phyloP scores from a whole-genome alignment of 257 asterid genomes.

The Forsythia suspensa region DNA sequence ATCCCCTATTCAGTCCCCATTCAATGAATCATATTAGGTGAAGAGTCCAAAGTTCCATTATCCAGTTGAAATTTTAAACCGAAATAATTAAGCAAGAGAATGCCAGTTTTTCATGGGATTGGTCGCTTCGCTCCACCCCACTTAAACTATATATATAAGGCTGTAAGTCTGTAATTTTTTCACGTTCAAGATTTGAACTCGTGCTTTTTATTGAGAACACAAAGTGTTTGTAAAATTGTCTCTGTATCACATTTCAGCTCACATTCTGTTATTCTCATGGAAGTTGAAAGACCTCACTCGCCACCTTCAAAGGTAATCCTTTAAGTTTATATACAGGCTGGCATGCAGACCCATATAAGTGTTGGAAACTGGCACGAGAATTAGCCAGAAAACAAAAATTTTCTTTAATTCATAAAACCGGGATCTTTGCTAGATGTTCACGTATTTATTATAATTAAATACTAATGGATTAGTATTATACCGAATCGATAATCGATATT shows the following conservation, averaged over 20 bases:
- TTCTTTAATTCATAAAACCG: too few species aligned
- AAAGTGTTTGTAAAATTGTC: constrained; percentile 21
- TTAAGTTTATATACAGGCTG: not conserved
- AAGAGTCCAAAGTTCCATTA: constrained; percentile 33
- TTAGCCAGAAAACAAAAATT: too few species aligned
- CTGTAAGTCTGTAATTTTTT: not conserved
- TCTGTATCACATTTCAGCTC: not conserved
- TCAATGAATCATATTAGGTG: constrained; percentile 29
- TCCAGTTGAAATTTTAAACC: constrained; percentile 23
- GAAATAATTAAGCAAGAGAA: constrained; percentile 8
- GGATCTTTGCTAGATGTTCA: too few species aligned
- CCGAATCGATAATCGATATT: too few species aligned
- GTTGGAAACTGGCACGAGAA: too few species aligned
- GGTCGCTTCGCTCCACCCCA: constrained; percentile 11
- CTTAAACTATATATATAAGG: not conserved
- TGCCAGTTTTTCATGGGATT: constrained; percentile 10
- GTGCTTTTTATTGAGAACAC: constrained; percentile 12
- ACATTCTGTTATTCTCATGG: constrained; percentile 24
- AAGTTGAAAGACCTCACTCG: constrained; percentile 23
- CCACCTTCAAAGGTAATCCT: constrained; percentile 25
- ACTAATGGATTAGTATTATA: too few species aligned
- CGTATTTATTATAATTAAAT: too few species aligned
- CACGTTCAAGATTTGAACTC: constrained; percentile 5
- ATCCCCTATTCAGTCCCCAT: not conserved
- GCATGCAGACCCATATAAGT: not conserved